These are phyloP conservation scores for Rutstroemia sydowiana DNA, from an alignment of 2,329 filamentous ascomycete species.

Conservation along the genomic window DNA sequence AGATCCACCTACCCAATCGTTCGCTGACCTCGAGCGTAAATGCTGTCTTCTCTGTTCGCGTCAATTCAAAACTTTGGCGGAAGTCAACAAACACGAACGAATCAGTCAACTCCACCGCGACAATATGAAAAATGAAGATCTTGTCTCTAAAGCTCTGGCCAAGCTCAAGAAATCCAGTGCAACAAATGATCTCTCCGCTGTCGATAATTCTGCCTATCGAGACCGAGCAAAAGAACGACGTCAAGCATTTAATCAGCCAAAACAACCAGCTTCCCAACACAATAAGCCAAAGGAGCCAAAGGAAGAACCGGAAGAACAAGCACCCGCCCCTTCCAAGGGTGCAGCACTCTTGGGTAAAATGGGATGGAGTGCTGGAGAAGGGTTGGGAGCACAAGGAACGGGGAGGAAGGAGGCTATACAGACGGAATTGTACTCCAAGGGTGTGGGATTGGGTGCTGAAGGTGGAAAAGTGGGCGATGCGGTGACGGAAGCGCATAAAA, in stretches of 20 bases:
- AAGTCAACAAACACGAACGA: constrained; percentile 53
- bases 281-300: constrained; percentile 29
- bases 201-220: constrained; percentile 26
- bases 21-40: constrained; percentile 48
- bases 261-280: constrained; percentile 39
- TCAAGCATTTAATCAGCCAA: constrained; percentile 53
- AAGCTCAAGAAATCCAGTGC: constrained; percentile 32
- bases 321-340: constrained; percentile 49
- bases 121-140: constrained; percentile 44
- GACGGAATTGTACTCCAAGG: constrained; percentile 57
- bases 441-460: constrained; percentile 62
- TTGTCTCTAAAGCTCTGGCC: constrained; percentile 33
- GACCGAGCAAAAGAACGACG: constrained; percentile 64
- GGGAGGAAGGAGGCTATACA: constrained; percentile 58
- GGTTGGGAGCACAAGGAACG: constrained; percentile 55
- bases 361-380: constrained; percentile 61
- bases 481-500: constrained; percentile 52
- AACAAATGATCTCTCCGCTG: background rate
- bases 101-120: constrained; percentile 49
- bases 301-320: constrained; percentile 32
- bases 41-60: constrained; percentile 57
- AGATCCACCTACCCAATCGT: constrained; percentile 44
- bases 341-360: constrained; percentile 64
- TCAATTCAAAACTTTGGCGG: constrained; percentile 45
- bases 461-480: constrained; percentile 65